Base-by-base conservation (phyloP, 805 yeast genomes). In the Blastobotrys peoriensis region DNA sequence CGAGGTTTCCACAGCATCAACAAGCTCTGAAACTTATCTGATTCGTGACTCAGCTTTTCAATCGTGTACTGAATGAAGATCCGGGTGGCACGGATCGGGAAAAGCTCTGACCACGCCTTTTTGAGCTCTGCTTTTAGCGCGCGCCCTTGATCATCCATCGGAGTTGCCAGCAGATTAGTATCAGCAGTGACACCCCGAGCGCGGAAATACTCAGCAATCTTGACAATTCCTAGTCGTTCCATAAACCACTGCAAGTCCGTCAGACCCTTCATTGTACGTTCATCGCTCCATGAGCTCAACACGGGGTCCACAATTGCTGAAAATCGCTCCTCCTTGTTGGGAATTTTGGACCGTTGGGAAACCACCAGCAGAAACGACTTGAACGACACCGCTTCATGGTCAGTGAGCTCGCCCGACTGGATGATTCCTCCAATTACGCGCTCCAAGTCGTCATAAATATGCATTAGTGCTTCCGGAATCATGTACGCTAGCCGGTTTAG, bases 151-250 rank as follows among this genome's bases (percentile, higher is more conserved):
- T 86, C 96, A 66, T 94, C 98, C 85, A 93, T 91, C 42, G 78
- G 74, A 0, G 94, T 83, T 41, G 79, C 75, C 40, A 91, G 63
- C 43, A 94, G 64, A 62, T 88, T 79, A 2, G 95, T 83, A 21
- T 71, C 65, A 3, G 89, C 86, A 1, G 84, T 75, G 25, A 94
- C 89, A 3, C 86, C 85, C 53, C 98, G 71, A 5, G 77, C 75
- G 49, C 82, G 81, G 64, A 94, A 93, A 60, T 93, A 93, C 47
- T 83, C 83, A 0, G 97, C 95, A 58, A 93, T 94, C 60, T 81
- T 80, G 2, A 88, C 98, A 44, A 93, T 86, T 2, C 98, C 98
- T 41, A 94, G 74, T 56, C 97, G 75, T 64, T 89, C 98, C 98
- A 93, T 91, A 56, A 93, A 93, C 98, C 98, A 93, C 49, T 87